These are phyloP conservation scores for Canna indica DNA, from an alignment of 176 grass and related monocot genomes.

Conservation along the genomic window DNA sequence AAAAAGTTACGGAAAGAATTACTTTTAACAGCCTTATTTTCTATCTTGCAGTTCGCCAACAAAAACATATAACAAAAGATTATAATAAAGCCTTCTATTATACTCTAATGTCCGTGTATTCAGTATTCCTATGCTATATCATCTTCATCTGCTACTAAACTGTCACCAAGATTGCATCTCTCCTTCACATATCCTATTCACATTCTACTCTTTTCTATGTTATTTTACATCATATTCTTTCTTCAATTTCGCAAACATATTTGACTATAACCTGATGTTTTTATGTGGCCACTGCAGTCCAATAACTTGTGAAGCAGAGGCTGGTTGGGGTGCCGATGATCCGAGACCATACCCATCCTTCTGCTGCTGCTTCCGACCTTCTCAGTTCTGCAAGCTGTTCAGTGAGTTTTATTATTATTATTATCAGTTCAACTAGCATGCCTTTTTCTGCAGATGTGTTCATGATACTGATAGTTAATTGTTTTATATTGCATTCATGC, in stretches of 20 bases:
- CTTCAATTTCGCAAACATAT: background rate
- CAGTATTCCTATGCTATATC: background rate
- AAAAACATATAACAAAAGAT: background rate
- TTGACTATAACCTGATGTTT: background rate
- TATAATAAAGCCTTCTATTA: background rate
- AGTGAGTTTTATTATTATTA: background rate
- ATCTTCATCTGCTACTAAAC: background rate
- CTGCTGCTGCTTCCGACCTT: constrained; percentile 28
- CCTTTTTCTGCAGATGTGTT: background rate
- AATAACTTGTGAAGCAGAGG: constrained; percentile 70
- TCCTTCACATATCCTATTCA: background rate
- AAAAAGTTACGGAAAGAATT: too few species aligned
- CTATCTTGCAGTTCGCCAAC: background rate
- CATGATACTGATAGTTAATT: too few species aligned
- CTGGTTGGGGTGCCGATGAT: constrained; percentile 77
- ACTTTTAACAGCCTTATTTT: too few species aligned
- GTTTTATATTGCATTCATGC: too few species aligned
- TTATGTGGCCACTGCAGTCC: constrained; percentile 76
- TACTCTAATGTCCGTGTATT: background rate
- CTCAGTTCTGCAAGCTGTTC: constrained; percentile 80
- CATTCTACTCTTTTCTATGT: background rate
- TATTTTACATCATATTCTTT: background rate
- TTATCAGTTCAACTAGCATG: background rate
- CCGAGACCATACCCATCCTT: constrained; percentile 57
- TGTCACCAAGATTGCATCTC: background rate